Percentiles rank a stretch among this genome's conserved stretches.
These are phyloP conservation scores for Hypoxylon perforatum DNA, from an alignment of 495 filamentous ascomycete species.

Conservation along the genomic window DNA sequence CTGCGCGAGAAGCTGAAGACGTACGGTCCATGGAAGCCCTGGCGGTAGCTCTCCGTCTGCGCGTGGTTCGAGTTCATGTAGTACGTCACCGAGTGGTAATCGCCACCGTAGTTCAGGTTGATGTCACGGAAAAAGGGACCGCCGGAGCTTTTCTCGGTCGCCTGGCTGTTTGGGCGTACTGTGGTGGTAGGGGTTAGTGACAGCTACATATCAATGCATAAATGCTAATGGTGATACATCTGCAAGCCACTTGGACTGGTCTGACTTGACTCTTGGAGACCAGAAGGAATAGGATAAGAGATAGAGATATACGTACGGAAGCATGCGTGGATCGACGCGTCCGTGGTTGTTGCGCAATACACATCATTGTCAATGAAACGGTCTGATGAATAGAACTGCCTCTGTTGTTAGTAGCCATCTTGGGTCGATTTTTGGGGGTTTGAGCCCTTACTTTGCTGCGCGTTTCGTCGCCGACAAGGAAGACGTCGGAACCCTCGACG, in stretches of 20 bases:
- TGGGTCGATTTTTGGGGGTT: background rate
- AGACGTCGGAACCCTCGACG: constrained; percentile 67
- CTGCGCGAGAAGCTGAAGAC: constrained; percentile 46
- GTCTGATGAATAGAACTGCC: constrained; percentile 63
- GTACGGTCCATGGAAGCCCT: constrained; percentile 50
- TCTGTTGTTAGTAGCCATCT: background rate
- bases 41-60: constrained; percentile 46
- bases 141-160: constrained; percentile 57
- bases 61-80: constrained; percentile 67
- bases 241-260: background rate
- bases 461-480: constrained; percentile 60
- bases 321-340: constrained; percentile 51
- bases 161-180: constrained; percentile 54
- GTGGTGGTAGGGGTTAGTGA: constrained; percentile 44
- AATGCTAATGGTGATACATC: constrained; percentile 9
- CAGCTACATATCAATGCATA: background rate
- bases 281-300: constrained; percentile 18
- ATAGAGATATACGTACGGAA: constrained; percentile 47
- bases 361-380: constrained; percentile 68
- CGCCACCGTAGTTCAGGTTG: constrained; percentile 61
- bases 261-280: background rate
- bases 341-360: constrained; percentile 59
- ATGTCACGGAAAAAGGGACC: constrained; percentile 56
- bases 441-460: constrained; percentile 60
- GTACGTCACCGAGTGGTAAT: constrained; percentile 64